Base-by-base conservation (phyloP, 2,329 filamentous ascomycete genomes). In the Bipolaris victoriae region DNA sequence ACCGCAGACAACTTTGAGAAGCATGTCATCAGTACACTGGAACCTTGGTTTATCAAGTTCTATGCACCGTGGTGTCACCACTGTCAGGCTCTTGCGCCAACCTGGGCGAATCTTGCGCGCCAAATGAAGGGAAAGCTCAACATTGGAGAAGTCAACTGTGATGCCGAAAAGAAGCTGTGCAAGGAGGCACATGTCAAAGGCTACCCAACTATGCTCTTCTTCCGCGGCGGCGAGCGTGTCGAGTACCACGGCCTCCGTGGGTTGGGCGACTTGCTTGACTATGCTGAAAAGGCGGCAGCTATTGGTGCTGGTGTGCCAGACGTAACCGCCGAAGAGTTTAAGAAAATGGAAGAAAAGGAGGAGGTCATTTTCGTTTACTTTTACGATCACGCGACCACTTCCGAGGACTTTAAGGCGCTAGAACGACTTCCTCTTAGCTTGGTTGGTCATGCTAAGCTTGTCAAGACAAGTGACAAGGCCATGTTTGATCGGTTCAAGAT, bases 41-140 rank as follows among this genome's bases (percentile, higher is more conserved):
- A 98, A 62, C 89, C 93, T 5, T 99, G 95, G 95, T 97, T 99
- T 73, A 88, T 99, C 82, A 99, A 99, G 78, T 98, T 99, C 76
- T 98, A 97, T 75, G 93, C 92, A 16, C 96, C 95, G 5, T 98
- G 94, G 95, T 99, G 95, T 76, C 87, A 88, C 66, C 95, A 99
- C 78, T 99, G 96, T 77, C 91, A 97, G 78, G 91, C 91, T 36
- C 87, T 99, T 84, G 91, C 90, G 35, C 90, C 95, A 2, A 92
- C 88, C 63, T 99, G 95, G 95, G 82, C 87, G 60, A 90, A 94
- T 69, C 86, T 99, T 78, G 90, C 90, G 43, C 92, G 93, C 74
- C 91, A 94, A 71, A 95, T 97, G 91, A 87, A 92, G 76, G 90
- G 90, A 41, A 88, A 86, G 63, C 86, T 99, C 57, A 97, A 98